Evolutionary conservation across 2,329 filamentous ascomycete species (phyloP).

Genomic region (Blastomyces gilchristii): DNA sequence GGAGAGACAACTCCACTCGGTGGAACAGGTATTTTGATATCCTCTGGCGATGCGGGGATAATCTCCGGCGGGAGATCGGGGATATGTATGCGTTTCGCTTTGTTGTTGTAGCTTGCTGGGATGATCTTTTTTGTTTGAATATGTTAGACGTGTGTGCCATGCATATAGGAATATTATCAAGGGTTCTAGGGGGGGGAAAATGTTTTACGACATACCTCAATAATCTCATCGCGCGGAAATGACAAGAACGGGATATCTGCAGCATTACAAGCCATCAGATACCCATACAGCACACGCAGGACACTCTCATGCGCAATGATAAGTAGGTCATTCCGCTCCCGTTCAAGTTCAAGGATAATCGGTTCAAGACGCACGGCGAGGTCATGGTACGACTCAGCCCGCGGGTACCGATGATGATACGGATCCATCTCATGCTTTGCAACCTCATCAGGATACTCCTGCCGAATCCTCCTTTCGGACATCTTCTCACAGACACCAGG

Average conservation of each 20-base stretch:
- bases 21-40: constrained; percentile 67
- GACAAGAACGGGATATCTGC: constrained; percentile 85
- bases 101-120: constrained; percentile 93
- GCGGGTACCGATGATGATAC: constrained; percentile 91
- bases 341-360: constrained; percentile 92
- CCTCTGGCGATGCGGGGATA: constrained; percentile 68
- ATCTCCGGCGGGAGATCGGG: constrained; percentile 55
- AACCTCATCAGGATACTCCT: constrained; percentile 81
- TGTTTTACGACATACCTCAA: constrained; percentile 51
- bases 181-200: background rate
- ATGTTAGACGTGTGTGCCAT: background rate
- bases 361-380: constrained; percentile 95
- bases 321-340: constrained; percentile 92
- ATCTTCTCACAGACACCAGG: constrained; percentile 93
- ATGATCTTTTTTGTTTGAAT: constrained; percentile 53
- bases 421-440: constrained; percentile 87
- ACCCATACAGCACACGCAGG: constrained; percentile 91
- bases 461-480: constrained; percentile 68
- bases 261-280: constrained; percentile 96
- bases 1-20: constrained; percentile 43
- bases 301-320: constrained; percentile 98
- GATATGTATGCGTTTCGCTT: constrained; percentile 82
- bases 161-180: background rate
- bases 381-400: constrained; percentile 97
- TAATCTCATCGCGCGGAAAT: constrained; percentile 94